These are phyloP conservation scores for Ogataea pilisensis DNA, from an alignment of 805 yeast species.

Conservation along the genomic window DNA sequence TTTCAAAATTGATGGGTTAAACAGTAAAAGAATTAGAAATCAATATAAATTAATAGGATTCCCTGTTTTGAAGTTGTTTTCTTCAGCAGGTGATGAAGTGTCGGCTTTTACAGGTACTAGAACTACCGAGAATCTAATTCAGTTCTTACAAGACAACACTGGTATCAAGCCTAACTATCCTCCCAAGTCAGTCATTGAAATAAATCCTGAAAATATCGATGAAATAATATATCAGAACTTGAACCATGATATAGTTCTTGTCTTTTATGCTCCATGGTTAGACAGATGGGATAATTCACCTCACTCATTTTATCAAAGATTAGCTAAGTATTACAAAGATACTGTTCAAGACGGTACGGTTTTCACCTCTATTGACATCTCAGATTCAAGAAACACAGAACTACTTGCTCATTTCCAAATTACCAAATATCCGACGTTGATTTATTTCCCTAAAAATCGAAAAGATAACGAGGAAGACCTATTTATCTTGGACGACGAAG, in stretches of 20 bases:
- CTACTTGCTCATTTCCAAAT: constrained; percentile 27
- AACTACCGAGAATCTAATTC: constrained; percentile 29
- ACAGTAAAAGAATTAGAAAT: constrained; percentile 32
- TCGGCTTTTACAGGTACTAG: constrained; percentile 35
- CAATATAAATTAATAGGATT: constrained; percentile 40
- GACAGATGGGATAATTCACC: constrained; percentile 31
- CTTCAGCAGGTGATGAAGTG: constrained; percentile 36
- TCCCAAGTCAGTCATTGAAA: constrained; percentile 11
- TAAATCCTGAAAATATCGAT: constrained; percentile 15
- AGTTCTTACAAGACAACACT: constrained; percentile 29
- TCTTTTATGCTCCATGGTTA: constrained; percentile 36
- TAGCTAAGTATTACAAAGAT: constrained; percentile 25
- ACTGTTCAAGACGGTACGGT: constrained; percentile 17
- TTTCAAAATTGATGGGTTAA: constrained; percentile 33
- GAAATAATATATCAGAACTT: constrained; percentile 8
- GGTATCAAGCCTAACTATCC: constrained; percentile 34
- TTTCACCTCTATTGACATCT: constrained; percentile 34
- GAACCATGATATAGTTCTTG: constrained; percentile 25
- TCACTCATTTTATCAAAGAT: constrained; percentile 28
- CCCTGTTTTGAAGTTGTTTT: constrained; percentile 47
- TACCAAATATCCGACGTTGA: constrained; percentile 30
- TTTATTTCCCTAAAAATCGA: constrained; percentile 20
- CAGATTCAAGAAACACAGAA: constrained; percentile 23
- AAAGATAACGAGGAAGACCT: constrained; percentile 9
- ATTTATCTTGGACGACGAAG: constrained; percentile 16